Evolutionary conservation across 2,329 filamentous ascomycete species (phyloP), one percentile per base, ranked within the genome.

Genomic region (Seiridium cupressi): DNA sequence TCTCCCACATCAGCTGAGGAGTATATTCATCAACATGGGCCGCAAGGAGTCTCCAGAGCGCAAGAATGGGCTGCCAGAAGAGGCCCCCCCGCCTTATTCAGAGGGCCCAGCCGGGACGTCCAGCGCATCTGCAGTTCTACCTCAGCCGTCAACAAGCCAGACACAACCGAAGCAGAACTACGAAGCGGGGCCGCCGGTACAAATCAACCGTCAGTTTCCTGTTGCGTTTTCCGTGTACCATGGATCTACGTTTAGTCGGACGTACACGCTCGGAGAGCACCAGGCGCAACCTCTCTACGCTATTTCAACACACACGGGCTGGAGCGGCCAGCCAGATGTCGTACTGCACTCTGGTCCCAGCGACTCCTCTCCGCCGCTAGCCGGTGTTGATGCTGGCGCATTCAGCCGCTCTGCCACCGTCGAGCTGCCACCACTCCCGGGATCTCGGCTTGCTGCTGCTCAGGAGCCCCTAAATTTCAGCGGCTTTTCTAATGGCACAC

Each of bases 181-280:
- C 5, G 8, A 5, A 42, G 5, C 5, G 13, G 10, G 13, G 13
- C 11, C 51, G 13, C 38, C 5, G 42, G 35, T 35, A 10, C 38
- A 18, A n/a, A 51, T 51, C 35, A 34, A 46, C 8, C 56, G 56
- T 18, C 56, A 58, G 36, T 58, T 58, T 18, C 56, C 56, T 7
- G n/a, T 32, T 10, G 34, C 46, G 11, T 58, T 49, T 26, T 51
- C 44, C 34, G 18, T 58, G 44, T 58, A 58, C 46, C 13, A 18
- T 1, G 10, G 11, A 5, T 38, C 34, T 8, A 36, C 31, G 7
- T 51, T 64, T 11, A 57, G 58, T 3, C 51, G 48, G 49, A 61
- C 60, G 7, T 63, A 69, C 40, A 44, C 63, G 47, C 62, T 71
- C 0, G 68, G 67, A 26, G 64, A 65, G 38, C 60, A 65, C 26